Base-by-base conservation (phyloP, 2,329 filamentous ascomycete genomes). In the Coniosporium tulheliwenetii region DNA sequence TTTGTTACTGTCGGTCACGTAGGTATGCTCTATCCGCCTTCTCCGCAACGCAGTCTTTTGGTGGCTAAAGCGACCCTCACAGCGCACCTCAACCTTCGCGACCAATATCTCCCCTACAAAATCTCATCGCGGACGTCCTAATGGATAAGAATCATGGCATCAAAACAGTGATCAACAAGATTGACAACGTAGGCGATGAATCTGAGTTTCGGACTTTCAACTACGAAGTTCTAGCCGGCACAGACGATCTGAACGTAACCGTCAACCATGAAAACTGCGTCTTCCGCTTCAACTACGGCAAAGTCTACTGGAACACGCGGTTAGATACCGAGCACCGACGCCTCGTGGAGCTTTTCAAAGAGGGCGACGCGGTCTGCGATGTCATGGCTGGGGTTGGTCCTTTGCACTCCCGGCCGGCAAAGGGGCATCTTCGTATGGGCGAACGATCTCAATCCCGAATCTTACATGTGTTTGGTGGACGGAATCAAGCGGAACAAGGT, bases 301-400 rank as follows among this genome's bases (percentile, higher is more conserved):
- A 93, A 51, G 91, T 98, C 3, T 98, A 98, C 69, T 98, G 89
- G 89, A 98, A 98, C 63, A 86, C 79, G 53, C 79, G 89, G 49
- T 74, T 98, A 10, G 81, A 93, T 52, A 83, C 78, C 1, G 91
- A 98, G 61, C 91, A 98, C 61, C 77, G 80, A 47, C 73, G 91
- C 2, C 67, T 96, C 12, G 76, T 89, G 44, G 66, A 71, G 40
- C 63, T 79, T 41, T 95, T 96, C 66, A 65, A 75, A 42, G 77
- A 81, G 5, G 87, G 91, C 33, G 83, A 96, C 54, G 86, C 86
- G 3, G 83, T 96, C 1, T 91, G 81, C 64, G 91, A 98, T 60
- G 81, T 95, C 48, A 98, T 96, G 89, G 89, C 87, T 1, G 91
- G 91, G 36, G 87, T 98, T 39, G 91, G 91, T 0, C 91, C 91